These are phyloP conservation scores for Fusarium sp. DNA, from an alignment of 2,329 filamentous ascomycete species.

Conservation along the genomic window DNA sequence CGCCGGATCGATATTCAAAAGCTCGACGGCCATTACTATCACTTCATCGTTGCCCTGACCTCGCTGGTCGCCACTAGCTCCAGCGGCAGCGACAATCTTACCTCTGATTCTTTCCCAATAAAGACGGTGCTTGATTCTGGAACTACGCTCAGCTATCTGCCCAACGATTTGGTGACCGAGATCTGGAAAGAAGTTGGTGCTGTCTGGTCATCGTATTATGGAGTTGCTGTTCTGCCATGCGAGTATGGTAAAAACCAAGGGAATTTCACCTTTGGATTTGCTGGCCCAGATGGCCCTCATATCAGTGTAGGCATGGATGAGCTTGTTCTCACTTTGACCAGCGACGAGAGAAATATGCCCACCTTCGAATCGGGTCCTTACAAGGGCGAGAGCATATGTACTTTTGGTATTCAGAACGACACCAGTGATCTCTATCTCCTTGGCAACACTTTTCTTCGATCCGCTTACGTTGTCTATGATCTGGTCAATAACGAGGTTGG, in stretches of 20 bases:
- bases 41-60: constrained; percentile 64
- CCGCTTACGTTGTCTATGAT: constrained; percentile 72
- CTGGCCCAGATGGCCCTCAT: constrained; percentile 60
- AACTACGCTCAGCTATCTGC: constrained; percentile 78
- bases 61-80: constrained; percentile 62
- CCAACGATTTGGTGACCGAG: constrained; percentile 67
- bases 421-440: constrained; percentile 61
- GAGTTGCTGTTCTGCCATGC: constrained; percentile 65
- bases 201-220: constrained; percentile 55
- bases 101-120: constrained; percentile 60
- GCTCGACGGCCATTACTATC: constrained; percentile 57
- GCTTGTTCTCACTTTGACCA: constrained; percentile 63
- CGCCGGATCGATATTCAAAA: constrained; percentile 68
- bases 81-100: constrained; percentile 63
- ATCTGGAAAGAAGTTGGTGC: constrained; percentile 70
- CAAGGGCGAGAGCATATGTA: constrained; percentile 62
- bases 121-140: constrained; percentile 80
- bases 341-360: constrained; percentile 46
- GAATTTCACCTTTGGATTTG: constrained; percentile 68
- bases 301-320: constrained; percentile 69
- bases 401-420: constrained; percentile 69
- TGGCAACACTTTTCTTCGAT: constrained; percentile 71
- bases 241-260: constrained; percentile 59
- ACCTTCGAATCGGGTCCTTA: constrained; percentile 58
- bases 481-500: constrained; percentile 69